Evolutionary conservation across 495 filamentous ascomycete species (phyloP).

Genomic region (Xanthoparmelia taractica): DNA sequence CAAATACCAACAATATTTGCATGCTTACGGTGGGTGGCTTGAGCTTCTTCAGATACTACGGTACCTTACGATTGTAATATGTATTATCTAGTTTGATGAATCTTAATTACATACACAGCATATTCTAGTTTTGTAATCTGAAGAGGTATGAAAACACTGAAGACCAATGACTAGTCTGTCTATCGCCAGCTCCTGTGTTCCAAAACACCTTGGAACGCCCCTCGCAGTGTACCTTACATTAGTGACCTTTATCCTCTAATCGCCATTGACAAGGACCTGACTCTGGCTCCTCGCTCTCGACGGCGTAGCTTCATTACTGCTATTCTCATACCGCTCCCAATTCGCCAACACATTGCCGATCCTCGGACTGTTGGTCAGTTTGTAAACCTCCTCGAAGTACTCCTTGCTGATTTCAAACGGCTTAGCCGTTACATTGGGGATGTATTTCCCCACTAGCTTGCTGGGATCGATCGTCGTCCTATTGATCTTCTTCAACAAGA

Average conservation of each 20-base stretch:
- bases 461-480: conserved; percentile 94
- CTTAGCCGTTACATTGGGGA: conserved; percentile 92
- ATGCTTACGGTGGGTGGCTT: not conserved
- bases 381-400: conserved; percentile 98
- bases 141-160: not conserved
- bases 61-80: not conserved
- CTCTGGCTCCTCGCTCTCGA: conserved; percentile 15
- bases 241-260: not conserved
- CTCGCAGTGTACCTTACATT: not conserved
- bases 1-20: not conserved
- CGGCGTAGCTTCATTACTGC: conserved; percentile 29
- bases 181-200: not conserved
- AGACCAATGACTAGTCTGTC: not conserved
- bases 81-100: not conserved
- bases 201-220: not conserved
- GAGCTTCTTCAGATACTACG: not conserved
- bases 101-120: not conserved
- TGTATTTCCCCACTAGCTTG: conserved; percentile 97
- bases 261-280: conserved; percentile 14
- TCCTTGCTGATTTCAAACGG: conserved; percentile 95
- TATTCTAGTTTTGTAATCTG: not conserved
- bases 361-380: conserved; percentile 82
- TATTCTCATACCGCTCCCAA: conserved; percentile 60
- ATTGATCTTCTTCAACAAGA: conserved; percentile 98
- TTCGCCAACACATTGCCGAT: conserved; percentile 88